Evolutionary conservation across 2,329 filamentous ascomycete species (phyloP).

Genomic region (Chaetomiaceae sp.): DNA sequence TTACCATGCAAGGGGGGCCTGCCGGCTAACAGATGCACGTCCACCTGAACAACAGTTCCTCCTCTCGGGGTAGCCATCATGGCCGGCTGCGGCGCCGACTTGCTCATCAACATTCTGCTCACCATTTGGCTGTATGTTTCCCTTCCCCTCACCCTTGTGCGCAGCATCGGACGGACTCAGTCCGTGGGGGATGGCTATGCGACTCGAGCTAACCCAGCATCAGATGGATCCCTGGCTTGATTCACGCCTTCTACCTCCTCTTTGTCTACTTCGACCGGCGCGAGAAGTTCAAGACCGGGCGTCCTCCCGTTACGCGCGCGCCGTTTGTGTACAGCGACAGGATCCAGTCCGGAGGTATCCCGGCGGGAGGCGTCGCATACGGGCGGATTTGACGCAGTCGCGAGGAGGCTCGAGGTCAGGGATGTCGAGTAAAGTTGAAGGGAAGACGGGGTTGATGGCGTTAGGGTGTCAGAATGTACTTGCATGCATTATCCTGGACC

Average conservation of each 20-base stretch:
- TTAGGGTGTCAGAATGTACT: too few relatives aligned
- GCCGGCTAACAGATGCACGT: not conserved
- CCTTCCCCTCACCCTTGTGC: too few relatives aligned
- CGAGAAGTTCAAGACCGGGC: slow-evolving; percentile 55
- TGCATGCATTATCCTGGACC: too few relatives aligned
- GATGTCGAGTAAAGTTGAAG: too few relatives aligned
- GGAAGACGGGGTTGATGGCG: not conserved
- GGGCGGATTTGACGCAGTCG: not conserved
- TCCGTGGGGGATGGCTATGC: not conserved
- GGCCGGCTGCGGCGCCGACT: slow-evolving; percentile 58
- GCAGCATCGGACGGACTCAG: too few relatives aligned
- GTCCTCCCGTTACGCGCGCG: slow-evolving; percentile 46
- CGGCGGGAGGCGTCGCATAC: slow-evolving; percentile 51
- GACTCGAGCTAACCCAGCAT: not conserved
- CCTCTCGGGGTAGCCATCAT: slow-evolving; percentile 59
- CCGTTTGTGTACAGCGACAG: slow-evolving; percentile 67
- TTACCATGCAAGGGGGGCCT: not conserved
- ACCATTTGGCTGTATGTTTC: slow-evolving; percentile 54
- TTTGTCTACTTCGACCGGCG: slow-evolving; percentile 76
- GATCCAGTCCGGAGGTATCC: slow-evolving; percentile 65
- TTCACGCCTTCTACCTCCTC: slow-evolving; percentile 75
- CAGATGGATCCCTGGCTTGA: slow-evolving; percentile 69
- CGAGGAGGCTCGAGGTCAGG: too few relatives aligned
- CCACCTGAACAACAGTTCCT: slow-evolving; percentile 44
- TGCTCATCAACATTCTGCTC: slow-evolving; percentile 61